phyloP scores from a whole-genome alignment of 2,329 filamentous ascomycete genomes.

The Furcasterigmium sp. region DNA sequence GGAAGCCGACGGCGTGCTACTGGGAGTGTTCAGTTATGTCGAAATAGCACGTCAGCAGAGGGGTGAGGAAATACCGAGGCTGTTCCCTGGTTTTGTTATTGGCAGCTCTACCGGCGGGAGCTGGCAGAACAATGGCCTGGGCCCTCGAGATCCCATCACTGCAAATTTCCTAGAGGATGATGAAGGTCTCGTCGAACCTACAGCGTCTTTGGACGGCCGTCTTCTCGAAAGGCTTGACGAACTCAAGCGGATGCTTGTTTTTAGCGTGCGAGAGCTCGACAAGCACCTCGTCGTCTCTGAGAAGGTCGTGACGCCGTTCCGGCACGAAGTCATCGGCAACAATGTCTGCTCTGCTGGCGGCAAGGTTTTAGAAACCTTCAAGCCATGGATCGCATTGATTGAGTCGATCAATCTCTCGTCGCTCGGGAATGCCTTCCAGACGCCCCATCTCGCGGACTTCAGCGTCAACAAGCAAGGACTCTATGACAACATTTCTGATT shows the following conservation, averaged over 20 bases:
- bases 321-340: constrained; percentile 77
- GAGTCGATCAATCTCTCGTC: constrained; percentile 88
- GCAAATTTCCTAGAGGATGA: constrained; percentile 85
- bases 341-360: constrained; percentile 73
- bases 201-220: constrained; percentile 66
- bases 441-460: constrained; percentile 82
- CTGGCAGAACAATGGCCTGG: constrained; percentile 72
- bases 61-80: constrained; percentile 86
- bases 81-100: constrained; percentile 89
- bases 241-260: constrained; percentile 77
- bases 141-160: constrained; percentile 63
- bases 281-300: constrained; percentile 74
- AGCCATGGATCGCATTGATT: constrained; percentile 81
- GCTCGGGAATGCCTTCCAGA: constrained; percentile 72
- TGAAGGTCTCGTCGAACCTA: constrained; percentile 67
- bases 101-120: constrained; percentile 79
- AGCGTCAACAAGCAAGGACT: constrained; percentile 85
- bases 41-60: constrained; percentile 91
- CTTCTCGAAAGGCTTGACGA: constrained; percentile 82
- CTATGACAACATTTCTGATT: constrained; percentile 89
- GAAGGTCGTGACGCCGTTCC: constrained; percentile 73
- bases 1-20: constrained; percentile 92
- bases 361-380: constrained; percentile 82
- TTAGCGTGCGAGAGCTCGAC: constrained; percentile 80
- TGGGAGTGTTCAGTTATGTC: constrained; percentile 93